Evolutionary conservation across 176 grass and related monocot genomes (phyloP).

Genomic region (Thinopyrum elongatum): DNA sequence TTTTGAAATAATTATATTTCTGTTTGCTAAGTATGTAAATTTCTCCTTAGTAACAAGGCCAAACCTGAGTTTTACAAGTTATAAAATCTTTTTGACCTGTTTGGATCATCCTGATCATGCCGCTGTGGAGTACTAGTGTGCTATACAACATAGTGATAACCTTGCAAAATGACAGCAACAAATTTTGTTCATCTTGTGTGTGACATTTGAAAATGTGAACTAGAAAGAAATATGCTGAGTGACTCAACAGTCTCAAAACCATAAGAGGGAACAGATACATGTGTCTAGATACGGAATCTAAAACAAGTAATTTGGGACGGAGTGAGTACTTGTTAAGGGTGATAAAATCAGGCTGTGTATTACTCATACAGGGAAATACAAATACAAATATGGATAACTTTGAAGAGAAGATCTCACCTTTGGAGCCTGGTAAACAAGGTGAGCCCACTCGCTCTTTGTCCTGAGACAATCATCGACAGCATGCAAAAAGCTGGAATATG

Average conservation of each 20-base stretch:
- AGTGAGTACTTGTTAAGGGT: not conserved
- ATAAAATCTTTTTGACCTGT: too few species aligned
- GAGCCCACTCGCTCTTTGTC: constrained; percentile 75
- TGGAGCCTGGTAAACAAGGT: constrained; percentile 71
- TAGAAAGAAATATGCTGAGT: constrained; percentile 18
- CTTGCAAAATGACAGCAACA: not conserved
- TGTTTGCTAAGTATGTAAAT: not conserved
- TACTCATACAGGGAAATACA: constrained; percentile 19
- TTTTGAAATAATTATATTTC: not conserved
- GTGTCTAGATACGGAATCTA: not conserved
- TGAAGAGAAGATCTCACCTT: constrained; percentile 42
- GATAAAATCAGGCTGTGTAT: not conserved
- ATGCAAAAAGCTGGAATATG: constrained; percentile 51
- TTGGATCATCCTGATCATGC: too few species aligned
- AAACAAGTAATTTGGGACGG: too few species aligned
- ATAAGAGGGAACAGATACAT: constrained; percentile 2
- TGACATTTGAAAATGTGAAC: constrained; percentile 23
- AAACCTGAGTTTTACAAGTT: not conserved
- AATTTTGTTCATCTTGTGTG: constrained; percentile 3
- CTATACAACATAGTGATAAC: not conserved
- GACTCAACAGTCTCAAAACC: not conserved
- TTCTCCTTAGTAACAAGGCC: not conserved
- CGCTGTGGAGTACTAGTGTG: not conserved
- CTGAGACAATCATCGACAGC: constrained; percentile 82
- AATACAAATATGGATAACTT: constrained; percentile 1